phyloP scores from a whole-genome alignment of 805 yeast species.

The Saturnispora kantuleensis region DNA sequence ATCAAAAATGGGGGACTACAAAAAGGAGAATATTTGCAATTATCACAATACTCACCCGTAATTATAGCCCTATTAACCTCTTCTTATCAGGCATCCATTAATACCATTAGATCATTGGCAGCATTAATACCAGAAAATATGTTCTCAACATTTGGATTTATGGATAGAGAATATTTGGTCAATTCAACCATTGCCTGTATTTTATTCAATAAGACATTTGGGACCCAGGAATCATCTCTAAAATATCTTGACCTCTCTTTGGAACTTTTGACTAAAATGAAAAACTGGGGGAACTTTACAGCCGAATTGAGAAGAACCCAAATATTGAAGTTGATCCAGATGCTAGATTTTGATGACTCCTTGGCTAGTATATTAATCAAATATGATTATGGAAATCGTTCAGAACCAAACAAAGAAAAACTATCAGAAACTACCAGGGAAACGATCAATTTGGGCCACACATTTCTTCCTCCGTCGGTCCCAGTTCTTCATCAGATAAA shows the following conservation, averaged over 20 bases:
- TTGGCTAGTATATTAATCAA: conserved; percentile 32
- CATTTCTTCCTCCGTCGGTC: conserved; percentile 22
- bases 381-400: too few relatives aligned
- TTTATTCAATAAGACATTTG: conserved; percentile 69
- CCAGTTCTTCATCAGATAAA: conserved; percentile 27
- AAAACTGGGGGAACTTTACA: conserved; percentile 69
- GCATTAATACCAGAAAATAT: conserved; percentile 63
- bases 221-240: conserved; percentile 66
- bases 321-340: conserved; percentile 49
- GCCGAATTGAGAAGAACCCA: conserved; percentile 70
- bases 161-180: conserved; percentile 76
- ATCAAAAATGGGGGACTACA: conserved; percentile 30
- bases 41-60: conserved; percentile 57
- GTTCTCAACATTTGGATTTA: conserved; percentile 81
- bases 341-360: conserved; percentile 59
- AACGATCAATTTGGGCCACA: neutral
- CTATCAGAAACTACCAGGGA: too few relatives aligned
- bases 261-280: conserved; percentile 61
- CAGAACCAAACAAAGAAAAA: too few relatives aligned
- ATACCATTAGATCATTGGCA: conserved; percentile 67
- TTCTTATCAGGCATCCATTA: conserved; percentile 72
- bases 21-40: conserved; percentile 42
- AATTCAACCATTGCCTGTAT: conserved; percentile 68
- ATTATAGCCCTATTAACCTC: conserved; percentile 63
- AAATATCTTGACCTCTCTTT: conserved; percentile 68